These are phyloP conservation scores for Iris macrosiphon DNA, from an alignment of 106 monocot species.

Conservation along the genomic window DNA sequence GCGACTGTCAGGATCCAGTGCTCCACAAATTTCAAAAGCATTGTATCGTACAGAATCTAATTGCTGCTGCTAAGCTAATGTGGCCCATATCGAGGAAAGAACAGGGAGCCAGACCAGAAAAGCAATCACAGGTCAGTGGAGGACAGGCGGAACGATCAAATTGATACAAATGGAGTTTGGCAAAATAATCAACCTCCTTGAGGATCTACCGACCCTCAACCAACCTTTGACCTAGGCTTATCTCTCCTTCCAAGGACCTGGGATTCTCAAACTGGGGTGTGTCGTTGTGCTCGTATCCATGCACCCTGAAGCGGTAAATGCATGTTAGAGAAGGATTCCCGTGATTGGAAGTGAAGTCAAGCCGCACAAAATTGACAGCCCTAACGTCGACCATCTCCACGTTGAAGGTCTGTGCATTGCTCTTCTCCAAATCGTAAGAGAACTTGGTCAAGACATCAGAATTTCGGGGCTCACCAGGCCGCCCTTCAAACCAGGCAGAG, in stretches of 20 bases:
- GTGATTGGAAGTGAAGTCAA: conserved; percentile 67
- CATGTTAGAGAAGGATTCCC: conserved; percentile 52
- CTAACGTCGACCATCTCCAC: conserved; percentile 2
- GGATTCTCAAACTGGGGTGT: not conserved
- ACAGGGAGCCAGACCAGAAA: too few species aligned
- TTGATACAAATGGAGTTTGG: too few species aligned
- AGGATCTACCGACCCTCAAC: too few species aligned
- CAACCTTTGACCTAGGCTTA: too few species aligned
- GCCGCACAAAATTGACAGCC: conserved; percentile 28
- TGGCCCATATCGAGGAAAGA: too few species aligned
- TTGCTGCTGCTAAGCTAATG: too few species aligned
- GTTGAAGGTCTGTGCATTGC: conserved; percentile 54
- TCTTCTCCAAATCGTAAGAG: conserved; percentile 35
- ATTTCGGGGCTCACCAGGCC: not conserved
- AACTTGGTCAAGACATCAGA: conserved; percentile 13
- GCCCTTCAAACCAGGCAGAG: conserved; percentile 35
- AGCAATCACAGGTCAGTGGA: too few species aligned
- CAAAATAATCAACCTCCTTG: too few species aligned
- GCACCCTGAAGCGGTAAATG: conserved; percentile 63
- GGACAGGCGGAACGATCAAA: too few species aligned
- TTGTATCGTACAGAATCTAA: too few species aligned
- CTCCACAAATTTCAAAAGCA: too few species aligned
- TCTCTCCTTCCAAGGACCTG: not conserved
- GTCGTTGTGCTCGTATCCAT: conserved; percentile 30
- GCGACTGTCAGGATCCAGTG: too few species aligned